Base-by-base conservation (phyloP, 2,329 filamentous ascomycete species). In the Aureobasidium uvarum region DNA sequence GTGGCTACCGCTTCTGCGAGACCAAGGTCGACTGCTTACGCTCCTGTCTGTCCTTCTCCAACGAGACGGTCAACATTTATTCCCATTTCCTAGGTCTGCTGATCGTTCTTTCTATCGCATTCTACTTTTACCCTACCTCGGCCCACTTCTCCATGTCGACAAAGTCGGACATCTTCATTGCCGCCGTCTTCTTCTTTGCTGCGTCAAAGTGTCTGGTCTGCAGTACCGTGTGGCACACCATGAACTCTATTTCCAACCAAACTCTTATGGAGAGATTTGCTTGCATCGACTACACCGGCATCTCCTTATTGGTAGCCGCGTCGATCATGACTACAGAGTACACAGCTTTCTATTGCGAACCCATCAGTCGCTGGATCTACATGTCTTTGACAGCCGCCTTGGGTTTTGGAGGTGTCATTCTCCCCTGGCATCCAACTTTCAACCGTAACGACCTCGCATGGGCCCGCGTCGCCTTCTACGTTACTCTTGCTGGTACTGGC, bases 271-370 rank as follows among this genome's bases (percentile, higher is more conserved):
- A 96, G 75, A 89, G 92, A 68, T 98, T 99, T 73, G 95, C 95
- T 20, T 99, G 95, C 76, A 92, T 99, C 66, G 95, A 99, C 77
- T 99, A 99, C 79, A 98, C 95, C 0, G 95, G 95, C 64, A 99
- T 99, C 70, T 96, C 93, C 1, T 82, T 99, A 59, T 85, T 99
- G 31, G 95, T 99, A 62, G 92, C 95, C 2, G 92, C 95, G 11
- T 96, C 91, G 65, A 99, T 99, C 79, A 92, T 98, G 85, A 97
- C 95, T 2, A 96, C 92, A 41, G 95, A 99, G 76, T 99, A 98
- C 80, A 97, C 95, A 0, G 95, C 94, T 28, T 99, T 99, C 78
- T 99, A 99, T 81, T 97, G 95, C 80, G 95, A 99, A 73, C 93
- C 95, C 3, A 73, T 90, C 54, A 93, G 90, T 70, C 89, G 93